Evolutionary conservation across 176 grass and related monocot genomes (phyloP), one percentile per base, ranked within the genome.

Genomic region (Aegilops umbellulata): DNA sequence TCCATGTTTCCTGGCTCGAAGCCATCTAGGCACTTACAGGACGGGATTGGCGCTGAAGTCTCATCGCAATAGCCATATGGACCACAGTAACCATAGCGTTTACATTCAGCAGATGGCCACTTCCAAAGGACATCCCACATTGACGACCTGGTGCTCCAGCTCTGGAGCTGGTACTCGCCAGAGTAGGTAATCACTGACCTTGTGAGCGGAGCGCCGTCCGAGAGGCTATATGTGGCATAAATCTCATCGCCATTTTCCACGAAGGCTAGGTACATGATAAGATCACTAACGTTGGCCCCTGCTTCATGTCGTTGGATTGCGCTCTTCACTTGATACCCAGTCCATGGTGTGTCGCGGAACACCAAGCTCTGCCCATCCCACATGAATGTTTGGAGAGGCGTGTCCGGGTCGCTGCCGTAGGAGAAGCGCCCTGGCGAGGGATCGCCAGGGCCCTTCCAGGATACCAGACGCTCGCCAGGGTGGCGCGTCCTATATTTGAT

Each of bases 1-100:
- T 30, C 14, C 10, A 13, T 30, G 63, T 7, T 65, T 6, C 13
- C 2, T 2, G 63, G 14, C 14, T 30, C 26, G 2, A 65, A 65
- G 5, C 63, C 63, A 2, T 65, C 13, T 2, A 30, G 63, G 26
- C 63, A 65, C 63, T 17, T 65, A 49, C 91, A 93, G 7, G 86
- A 53, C 15, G 85, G 34, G 14, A 42, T 8, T 11, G 71, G 60
- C 0, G 14, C 15, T 7, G 19, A 17, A 8, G 84, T 69, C 22
- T 1, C 1, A 35, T 90, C 79, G 14, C 91, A 93, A 64, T 79
- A 93, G 8, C 88, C 85, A 35, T 53, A 76, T 2, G 71, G 57
- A 15, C 91, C 91, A 12, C 91, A 93, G 10, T 19, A 39, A 15
- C 53, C 81, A 30, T 82, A 93, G 4, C 4, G 2, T 20, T 6